Evolutionary conservation across 257 asterid species (phyloP), one percentile per base, ranked within the genome.

Genomic region (Gentiana straminea): DNA sequence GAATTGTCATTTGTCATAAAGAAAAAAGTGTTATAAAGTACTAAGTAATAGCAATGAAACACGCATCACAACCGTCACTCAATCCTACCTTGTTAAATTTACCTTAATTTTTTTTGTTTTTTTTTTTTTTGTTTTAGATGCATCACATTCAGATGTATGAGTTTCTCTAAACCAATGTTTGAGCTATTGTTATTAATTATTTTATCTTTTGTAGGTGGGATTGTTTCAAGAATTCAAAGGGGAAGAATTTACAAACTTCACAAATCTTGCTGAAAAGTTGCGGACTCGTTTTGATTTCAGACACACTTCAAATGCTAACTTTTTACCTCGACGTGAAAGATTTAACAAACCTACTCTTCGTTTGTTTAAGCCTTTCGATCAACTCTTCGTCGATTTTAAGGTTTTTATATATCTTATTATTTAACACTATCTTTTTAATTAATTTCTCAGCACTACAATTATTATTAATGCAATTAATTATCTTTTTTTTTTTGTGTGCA

Each of bases 291-390:
- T 81, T 43, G 78, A 61, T 33, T 81, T 86, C 55, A 82, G 75
- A 36, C 94, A 86, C 65, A 82, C 94, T 2, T 77, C 73, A 34
- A 84, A 82, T 70, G 84, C 96, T 35, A 81, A 81, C 64, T 69
- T 72, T 69, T 68, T 84, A 57, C 82, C 94, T 36, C 72, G 62
- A 9, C 94, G 94, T 1, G 77, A 80, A 45, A 44, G 68, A 13
- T 91, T 84, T 63, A 77, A 66, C 70, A 78, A 74, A 70, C 86
- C 96, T 41, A 81, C 86, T 47, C 66, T 86, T 59, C 86, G 94
- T 47, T 52, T 86, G 68, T 73, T 84, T 36, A 86, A 86, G 81
- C 94, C 94, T 60, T 86, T 84, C 33, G 96, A 86, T 72, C 89
- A 81, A 58, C 69, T 71, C 32, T 58, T 84, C 54, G 81, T 78